Evolutionary conservation across 1,284 basidiomycete species (phyloP).

Genomic region (Neonothopanus nambi): DNA sequence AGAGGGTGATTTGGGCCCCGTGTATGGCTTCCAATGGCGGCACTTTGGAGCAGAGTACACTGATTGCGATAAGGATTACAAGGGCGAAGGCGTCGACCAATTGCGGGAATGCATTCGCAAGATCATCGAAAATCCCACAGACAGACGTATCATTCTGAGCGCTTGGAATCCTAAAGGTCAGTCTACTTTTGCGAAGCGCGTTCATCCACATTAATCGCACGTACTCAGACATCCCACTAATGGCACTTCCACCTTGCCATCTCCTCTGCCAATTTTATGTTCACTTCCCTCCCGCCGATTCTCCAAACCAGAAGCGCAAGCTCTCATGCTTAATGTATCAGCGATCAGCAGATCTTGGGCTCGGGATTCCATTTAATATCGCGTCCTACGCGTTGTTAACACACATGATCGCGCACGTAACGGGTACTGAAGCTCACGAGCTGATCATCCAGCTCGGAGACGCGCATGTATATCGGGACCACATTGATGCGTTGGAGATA

Average conservation of each 20-base stretch:
- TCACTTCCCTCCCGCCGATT: conserved; percentile 62
- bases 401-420: conserved; percentile 94
- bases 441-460: conserved; percentile 94
- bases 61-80: conserved; percentile 82
- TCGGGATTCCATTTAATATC: conserved; percentile 99
- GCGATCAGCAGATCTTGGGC: conserved; percentile 94
- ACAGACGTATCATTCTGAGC: conserved; percentile 92
- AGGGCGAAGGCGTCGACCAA: conserved; percentile 93
- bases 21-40: conserved; percentile 99
- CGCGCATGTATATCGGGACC: conserved; percentile 95
- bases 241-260: conserved; percentile 98
- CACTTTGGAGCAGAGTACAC: conserved; percentile 94
- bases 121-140: conserved; percentile 92
- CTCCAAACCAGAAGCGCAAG: conserved; percentile 59
- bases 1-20: conserved; percentile 93
- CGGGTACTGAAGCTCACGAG: conserved; percentile 83
- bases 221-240: conserved; percentile 76
- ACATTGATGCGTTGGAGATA: conserved; percentile 81
- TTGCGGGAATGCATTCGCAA: conserved; percentile 85
- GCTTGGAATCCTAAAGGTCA: conserved; percentile 97
- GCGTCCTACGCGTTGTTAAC: conserved; percentile 96
- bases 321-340: conserved; percentile 98
- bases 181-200: conserved; percentile 22
- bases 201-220: not conserved
- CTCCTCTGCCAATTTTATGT: conserved; percentile 99